Conservation (phyloP, 768 basidiomycete genomes). For the Termitomyces sp. region DNA sequence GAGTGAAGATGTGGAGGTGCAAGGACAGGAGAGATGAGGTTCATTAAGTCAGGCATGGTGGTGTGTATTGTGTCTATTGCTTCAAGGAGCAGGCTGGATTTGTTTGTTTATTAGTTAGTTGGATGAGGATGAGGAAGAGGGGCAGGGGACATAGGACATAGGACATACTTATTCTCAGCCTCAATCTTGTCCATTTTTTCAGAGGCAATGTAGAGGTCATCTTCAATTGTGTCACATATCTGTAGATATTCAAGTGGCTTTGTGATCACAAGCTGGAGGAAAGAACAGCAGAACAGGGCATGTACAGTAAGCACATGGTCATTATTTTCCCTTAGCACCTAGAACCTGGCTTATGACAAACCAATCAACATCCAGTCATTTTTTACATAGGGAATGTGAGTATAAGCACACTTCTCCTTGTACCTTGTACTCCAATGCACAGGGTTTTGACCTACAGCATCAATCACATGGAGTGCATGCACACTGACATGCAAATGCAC, state of each 20-base stretch:
- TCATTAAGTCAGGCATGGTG: no score
- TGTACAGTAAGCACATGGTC: constrained; percentile 39
- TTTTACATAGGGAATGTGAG: no score
- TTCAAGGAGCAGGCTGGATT: no score
- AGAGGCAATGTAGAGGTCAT: constrained; percentile 35
- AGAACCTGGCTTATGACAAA: no score
- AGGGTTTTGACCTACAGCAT: background rate
- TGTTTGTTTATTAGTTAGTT: no score
- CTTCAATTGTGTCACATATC: constrained; percentile 34
- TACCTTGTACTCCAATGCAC: constrained; percentile 8
- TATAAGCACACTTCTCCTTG: background rate
- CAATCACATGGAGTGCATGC: no score
- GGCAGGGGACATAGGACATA: background rate
- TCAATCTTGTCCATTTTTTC: constrained; percentile 41
- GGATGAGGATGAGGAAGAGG: background rate
- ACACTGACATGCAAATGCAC: background rate
- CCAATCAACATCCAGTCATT: no score
- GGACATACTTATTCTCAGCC: constrained; percentile 46
- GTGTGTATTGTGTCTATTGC: no score
- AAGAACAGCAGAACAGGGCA: constrained; percentile 17
- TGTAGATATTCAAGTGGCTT: no score
- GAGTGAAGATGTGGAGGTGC: no score
- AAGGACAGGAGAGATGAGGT: no score
- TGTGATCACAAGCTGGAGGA: background rate
- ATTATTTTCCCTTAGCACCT: no score